Evolutionary conservation across 78 protist genomes (phyloP), one percentile per base, ranked within the genome.

Genomic region (Dictyostelium capitatum): DNA sequence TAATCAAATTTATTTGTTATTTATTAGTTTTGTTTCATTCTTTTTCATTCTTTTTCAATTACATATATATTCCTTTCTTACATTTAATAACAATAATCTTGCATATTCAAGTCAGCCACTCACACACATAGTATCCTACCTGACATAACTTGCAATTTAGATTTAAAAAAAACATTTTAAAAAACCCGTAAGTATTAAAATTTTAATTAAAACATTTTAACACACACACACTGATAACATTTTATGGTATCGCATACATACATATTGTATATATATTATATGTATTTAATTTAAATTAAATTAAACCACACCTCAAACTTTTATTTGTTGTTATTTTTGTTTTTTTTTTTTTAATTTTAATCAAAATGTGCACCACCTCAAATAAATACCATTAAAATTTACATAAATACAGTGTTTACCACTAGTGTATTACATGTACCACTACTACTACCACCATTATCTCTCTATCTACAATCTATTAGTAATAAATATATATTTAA

Each of bases 391-490:
- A n/a, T n/a, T n/a, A n/a, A n/a, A n/a, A n/a, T n/a, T n/a, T n/a
- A n/a, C n/a, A n/a, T 37, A 37, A 3, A 37, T 37, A 37, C 43
- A 37, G 43, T 37, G 43, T 37, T 37, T 37, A 59, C 69, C 69
- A 59, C 69, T 59, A 37, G 43, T 37, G 43, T 2, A 37, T 37
- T 59, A 23, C 69, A 59, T 59, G 69, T 59, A 23, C 69, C 69
- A 59, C 25, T 59, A 59, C 65, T 57, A n/a, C 65, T 28, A 57
- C 65, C 30, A 57, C n/a, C n/a, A n/a, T n/a, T n/a, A 57, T 57
- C 65, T 59, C n/a, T 59, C 8, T n/a, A 59, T 59, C 69, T 59
- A 59, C 25, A 23, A 59, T 59, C 69, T 59, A 59, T 59, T 59
- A 30, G 25, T 59, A 59, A 59, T 59, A 59, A 59, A 59, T 59